Evolutionary conservation across 2,329 filamentous ascomycete species (phyloP), one percentile per base, ranked within the genome.

Genomic region (Cercospora sp.): DNA sequence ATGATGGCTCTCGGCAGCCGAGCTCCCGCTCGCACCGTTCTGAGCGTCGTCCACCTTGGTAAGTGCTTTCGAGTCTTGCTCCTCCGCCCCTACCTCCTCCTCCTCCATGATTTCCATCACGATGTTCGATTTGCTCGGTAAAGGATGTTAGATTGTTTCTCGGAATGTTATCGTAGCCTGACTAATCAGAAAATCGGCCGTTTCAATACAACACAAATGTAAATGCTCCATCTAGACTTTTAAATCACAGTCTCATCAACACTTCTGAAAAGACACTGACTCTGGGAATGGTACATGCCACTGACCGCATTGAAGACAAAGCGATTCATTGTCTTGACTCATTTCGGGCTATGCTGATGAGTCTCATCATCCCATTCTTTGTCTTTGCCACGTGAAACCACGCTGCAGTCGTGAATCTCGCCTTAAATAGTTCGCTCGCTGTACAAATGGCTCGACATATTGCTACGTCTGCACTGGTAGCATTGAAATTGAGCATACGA

Each of bases 11-110:
- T 53, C 60, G 23, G 12, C 48, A 45, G 42, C 28, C n/a, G n/a
- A n/a, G 26, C 3, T 63, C 58, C 12, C 31, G 33, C 18, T 26
- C n/a, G 20, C 26, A 51, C 40, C 12, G 18, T 30, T 48, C 40
- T 63, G 60, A 63, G 26, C 40, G 42, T 26, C 23, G 60, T 18
- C n/a, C 16, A 20, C 60, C 40, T 53, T 51, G 45, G 60, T 63
- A 63, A 63, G 60, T 63, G 26, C 2, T 45, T 31, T 30, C 16
- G 18, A 13, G 3, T 18, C 9, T 45, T 62, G n/a, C 23, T 6
- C 36, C 33, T n/a, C 5, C 18, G 9, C 5, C 9, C n/a, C 59
- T 28, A 18, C 26, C 18, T 42, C 1, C 58, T 42, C 1, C 58
- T 42, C 58, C 12, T 28, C 12, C 6, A 30, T 51, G 40, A 33